Base-by-base conservation (phyloP, 805 yeast species). In the Kuraishia floccosa region DNA sequence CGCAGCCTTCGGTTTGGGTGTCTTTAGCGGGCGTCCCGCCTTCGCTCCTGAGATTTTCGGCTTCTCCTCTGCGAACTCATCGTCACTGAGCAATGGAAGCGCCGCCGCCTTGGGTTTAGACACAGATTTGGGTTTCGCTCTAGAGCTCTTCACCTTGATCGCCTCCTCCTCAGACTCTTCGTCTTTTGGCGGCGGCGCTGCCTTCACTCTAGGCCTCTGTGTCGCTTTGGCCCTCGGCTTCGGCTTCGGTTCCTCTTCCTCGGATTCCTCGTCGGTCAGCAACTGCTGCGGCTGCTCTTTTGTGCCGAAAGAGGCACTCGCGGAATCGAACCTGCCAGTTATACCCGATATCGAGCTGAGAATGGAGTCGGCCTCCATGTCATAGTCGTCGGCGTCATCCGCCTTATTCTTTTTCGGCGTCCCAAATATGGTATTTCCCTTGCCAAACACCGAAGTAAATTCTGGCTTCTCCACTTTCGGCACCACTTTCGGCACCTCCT, bases 391-490 rank as follows among this genome's bases (percentile, higher is more conserved):
- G 8, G 27, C 32, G 8, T 34, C 33, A n/a, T 33, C 29, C 13
- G 36, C 39, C 21, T 29, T 25, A 12, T 25, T 27, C 8, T 25
- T 32, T 20, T 30, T 27, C 3, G 43, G 32, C 3, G 41, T 24
- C 4, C 56, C 57, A 35, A 49, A 52, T 1, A 47, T 41, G 1
- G 49, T 40, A 18, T 34, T 40, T 10, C 46, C 44, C n/a, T 32
- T 40, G 5, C 65, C 65, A 36, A 60, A 60, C 6, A 60, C 40
- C 16, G 58, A 42, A 27, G 49, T 50, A 36, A 57, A 58, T 6
- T 14, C 44, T 10, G 42, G 37, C 25, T 40, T 41, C 11, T 32
- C 32, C 32, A 17, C n/a, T 16, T 29, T n/a, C 23, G 36, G 24
- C 11, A 23, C 13, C 17, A 29, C 15, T 24, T 30, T 25, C 25